Base-by-base conservation (phyloP, 2,329 filamentous ascomycete species). In the Alternaria arbusti region DNA sequence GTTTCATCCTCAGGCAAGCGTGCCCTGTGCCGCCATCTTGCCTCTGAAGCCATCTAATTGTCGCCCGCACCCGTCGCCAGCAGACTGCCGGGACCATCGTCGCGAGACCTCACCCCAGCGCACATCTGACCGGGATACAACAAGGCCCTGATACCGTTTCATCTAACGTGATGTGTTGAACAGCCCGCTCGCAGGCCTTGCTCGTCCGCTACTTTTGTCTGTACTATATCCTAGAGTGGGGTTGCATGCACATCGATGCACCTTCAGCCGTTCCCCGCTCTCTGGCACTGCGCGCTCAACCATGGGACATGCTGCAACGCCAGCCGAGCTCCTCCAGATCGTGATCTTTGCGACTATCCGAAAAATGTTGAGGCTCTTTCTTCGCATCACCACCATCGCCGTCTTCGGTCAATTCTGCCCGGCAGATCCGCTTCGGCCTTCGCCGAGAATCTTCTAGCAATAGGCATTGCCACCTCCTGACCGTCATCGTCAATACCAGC, bases 391-490 rank as follows among this genome's bases (percentile, higher is more conserved):
- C 32, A 51, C 47, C 28, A 36, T 36, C 20, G 49, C 49, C 30
- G 49, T 52, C 20, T 45, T 44, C 43, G 49, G 56, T 43, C 23
- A 17, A 30, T 59, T 49, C 32, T 52, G 47, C 28, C 44, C 57
- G 28, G 23, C 54, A 56, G 13, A 49, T 47, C 36, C 47, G 44
- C 30, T 23, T 62, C 54, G 49, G 50, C 52, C 44, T 17, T 64
- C 57, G 64, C 66, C 61, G 62, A 52, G 49, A 64, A 51, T 10
- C 52, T 43, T 46, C 62, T 56, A 62, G 59, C 25, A 58, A 49
- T 12, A 47, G 23, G 46, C 59, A 65, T 64, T 66, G 68, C 66
- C 70, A 70, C 67, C 68, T 72, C 70, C 70, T 70, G 66, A 60
- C 44, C 61, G 56, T 63, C 57, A 59, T 59, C 47, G 49, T 51